Base-by-base conservation (phyloP, 768 basidiomycete species). In the Russula sp. region DNA sequence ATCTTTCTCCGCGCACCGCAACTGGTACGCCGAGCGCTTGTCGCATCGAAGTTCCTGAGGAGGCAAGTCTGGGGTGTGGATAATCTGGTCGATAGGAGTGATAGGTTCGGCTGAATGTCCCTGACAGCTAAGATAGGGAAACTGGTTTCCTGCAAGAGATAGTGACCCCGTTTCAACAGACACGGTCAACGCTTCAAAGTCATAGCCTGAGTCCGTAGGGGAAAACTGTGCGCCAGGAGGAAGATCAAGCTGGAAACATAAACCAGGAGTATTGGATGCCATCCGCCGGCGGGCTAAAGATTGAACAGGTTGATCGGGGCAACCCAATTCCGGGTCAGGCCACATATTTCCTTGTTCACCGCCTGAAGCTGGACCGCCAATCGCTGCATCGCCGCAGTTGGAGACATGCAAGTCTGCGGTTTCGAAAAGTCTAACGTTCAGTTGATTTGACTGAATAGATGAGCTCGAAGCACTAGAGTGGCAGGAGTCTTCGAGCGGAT, bases 261-360 rank as follows among this genome's bases (percentile, higher is more conserved):
- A 64, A 22, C 59, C 44, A 51, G 77, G 71, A 49, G 71, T 69
- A 26, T 74, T 76, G 20, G 74, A 72, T 53, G 73, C 64, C 40
- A 74, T 67, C 22, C 72, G 75, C n/a, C 72, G 71, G 61, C 69
- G 72, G 24, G 77, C 74, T 64, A 74, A 70, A 44, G 74, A 75
- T 42, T 70, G 64, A 38, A 62, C 20, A 46, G 44, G 28, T 24
- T 42, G 60, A 54, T 57, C 52, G 16, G 55, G 36, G 5, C 59
- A 53, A n/a, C 48, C 2, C 42, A 57, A 34, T 14, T 38, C 60
- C 46, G 28, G 16, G 32, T 28, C 30, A 26, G 59, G 64, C 50
- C 59, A 61, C 16, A 51, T 42, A 14, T 65, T 61, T 57, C 52
- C 55, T 65, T 56, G 58, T 24, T 66, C 66, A 48, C 28, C 50